These are phyloP conservation scores for Ceratocystis harringtonii DNA, from an alignment of 2,329 filamentous ascomycete genomes.

Conservation along the genomic window DNA sequence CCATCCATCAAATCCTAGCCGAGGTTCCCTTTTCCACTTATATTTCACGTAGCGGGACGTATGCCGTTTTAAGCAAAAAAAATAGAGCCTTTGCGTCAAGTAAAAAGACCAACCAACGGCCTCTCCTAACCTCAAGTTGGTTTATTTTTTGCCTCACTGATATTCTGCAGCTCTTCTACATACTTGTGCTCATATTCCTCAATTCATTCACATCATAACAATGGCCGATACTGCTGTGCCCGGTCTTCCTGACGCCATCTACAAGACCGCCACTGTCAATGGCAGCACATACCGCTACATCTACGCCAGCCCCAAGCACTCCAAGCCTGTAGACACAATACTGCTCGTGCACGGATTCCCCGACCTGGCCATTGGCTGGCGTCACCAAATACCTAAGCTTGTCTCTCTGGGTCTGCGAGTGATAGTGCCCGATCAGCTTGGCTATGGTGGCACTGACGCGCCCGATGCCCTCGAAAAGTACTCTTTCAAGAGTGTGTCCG, in stretches of 20 bases:
- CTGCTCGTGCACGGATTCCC: slow-evolving; percentile 63
- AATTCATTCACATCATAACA: background rate
- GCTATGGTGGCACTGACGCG: slow-evolving; percentile 64
- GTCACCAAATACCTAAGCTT: slow-evolving; percentile 70
- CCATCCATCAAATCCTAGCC: no score
- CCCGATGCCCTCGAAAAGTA: slow-evolving; percentile 49
- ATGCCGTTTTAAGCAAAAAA: background rate
- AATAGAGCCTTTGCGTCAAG: background rate
- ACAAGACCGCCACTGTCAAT: slow-evolving; percentile 28
- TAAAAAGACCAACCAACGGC: background rate
- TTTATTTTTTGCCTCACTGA: background rate
- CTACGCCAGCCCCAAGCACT: slow-evolving; percentile 35
- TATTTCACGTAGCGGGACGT: background rate
- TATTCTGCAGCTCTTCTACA: no score
- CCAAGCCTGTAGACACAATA: slow-evolving; percentile 33
- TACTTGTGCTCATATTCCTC: no score
- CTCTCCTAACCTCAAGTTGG: background rate
- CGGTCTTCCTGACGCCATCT: slow-evolving; percentile 28
- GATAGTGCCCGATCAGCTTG: slow-evolving; percentile 72
- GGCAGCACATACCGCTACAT: slow-evolving; percentile 52
- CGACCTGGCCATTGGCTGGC: slow-evolving; percentile 73
- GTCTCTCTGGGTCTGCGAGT: slow-evolving; percentile 59
- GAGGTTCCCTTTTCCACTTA: background rate
- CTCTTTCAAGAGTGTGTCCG: slow-evolving; percentile 53
- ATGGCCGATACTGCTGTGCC: slow-evolving; percentile 10